Percentiles rank a stretch among this genome's conserved stretches.
These are phyloP conservation scores for Melampsora abietis-canadensis DNA, from an alignment of 1,284 basidiomycete species.

Conservation along the genomic window DNA sequence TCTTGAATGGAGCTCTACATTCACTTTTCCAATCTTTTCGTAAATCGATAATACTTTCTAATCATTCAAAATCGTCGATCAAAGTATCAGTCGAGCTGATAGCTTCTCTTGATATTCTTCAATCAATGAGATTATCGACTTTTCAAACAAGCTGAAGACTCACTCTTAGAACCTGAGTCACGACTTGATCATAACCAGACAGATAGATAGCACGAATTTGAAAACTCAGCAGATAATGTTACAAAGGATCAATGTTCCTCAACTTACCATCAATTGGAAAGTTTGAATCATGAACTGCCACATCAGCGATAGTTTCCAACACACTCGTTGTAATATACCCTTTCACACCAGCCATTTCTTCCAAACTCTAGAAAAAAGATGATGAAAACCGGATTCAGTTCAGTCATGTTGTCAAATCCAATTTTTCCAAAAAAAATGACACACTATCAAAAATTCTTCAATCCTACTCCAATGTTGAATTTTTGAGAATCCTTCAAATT, in stretches of 20 bases:
- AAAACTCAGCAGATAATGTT: no score
- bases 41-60: slow-evolving; percentile 18
- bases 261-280: slow-evolving; percentile 20
- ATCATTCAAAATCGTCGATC: not conserved
- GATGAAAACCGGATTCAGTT: no score
- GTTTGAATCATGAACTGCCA: slow-evolving; percentile 19
- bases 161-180: not conserved
- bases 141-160: not conserved
- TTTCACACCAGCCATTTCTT: not conserved
- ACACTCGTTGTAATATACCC: slow-evolving; percentile 12
- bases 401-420: not conserved
- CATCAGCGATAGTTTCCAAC: slow-evolving; percentile 38
- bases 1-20: slow-evolving; percentile 15
- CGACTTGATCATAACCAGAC: not conserved
- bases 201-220: not conserved
- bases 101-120: no score
- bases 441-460: slow-evolving; percentile 14
- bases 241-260: no score
- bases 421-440: not conserved
- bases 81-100: no score
- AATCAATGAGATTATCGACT: no score
- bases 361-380: not conserved
- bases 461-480: slow-evolving; percentile 35
- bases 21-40: not conserved
- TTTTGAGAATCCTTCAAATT: slow-evolving; percentile 26